Evolutionary conservation across 169 alveolate species (phyloP).

Genomic region (Babesia bovis): DNA sequence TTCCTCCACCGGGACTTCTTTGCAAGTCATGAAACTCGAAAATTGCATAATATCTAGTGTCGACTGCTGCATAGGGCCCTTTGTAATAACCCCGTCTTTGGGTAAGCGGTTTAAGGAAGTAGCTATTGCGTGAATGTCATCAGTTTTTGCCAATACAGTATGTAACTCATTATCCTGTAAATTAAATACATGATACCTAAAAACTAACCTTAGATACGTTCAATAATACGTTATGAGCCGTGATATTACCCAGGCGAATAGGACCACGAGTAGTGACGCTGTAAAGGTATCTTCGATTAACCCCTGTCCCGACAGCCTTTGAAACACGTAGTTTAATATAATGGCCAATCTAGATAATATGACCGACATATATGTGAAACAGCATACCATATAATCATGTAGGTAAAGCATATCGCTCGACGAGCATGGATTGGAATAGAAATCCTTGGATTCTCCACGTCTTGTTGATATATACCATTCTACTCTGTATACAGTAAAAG

Average conservation of each 20-base stretch:
- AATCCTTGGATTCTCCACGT: constrained; percentile 54
- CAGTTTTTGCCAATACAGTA: constrained; percentile 7
- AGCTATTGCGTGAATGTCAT: constrained; percentile 10
- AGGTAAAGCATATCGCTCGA: constrained; percentile 65
- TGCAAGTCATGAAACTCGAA: background rate
- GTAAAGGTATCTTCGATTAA: constrained; percentile 64
- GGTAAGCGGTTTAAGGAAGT: constrained; percentile 11
- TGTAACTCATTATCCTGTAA: constrained; percentile 45
- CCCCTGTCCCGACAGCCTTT: constrained; percentile 60
- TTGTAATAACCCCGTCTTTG: background rate
- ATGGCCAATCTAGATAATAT: constrained; percentile 51
- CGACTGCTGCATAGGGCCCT: background rate
- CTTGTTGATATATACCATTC: constrained; percentile 75
- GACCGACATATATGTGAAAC: background rate
- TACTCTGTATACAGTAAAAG: constrained; percentile 45
- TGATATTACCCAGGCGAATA: constrained; percentile 54
- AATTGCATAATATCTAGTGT: background rate
- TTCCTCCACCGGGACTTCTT: background rate
- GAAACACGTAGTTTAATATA: constrained; percentile 67
- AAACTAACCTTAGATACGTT: constrained; percentile 66
- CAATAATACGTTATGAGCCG: constrained; percentile 64
- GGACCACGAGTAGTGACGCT: constrained; percentile 70
- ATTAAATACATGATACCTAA: background rate
- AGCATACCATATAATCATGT: constrained; percentile 67
- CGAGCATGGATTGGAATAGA: constrained; percentile 44